A percentile compares a stretch with the other conserved stretches of the same genome.
These are phyloP conservation scores for Yamadazyma endophytica DNA, from an alignment of 805 yeast genomes.

Conservation along the genomic window DNA sequence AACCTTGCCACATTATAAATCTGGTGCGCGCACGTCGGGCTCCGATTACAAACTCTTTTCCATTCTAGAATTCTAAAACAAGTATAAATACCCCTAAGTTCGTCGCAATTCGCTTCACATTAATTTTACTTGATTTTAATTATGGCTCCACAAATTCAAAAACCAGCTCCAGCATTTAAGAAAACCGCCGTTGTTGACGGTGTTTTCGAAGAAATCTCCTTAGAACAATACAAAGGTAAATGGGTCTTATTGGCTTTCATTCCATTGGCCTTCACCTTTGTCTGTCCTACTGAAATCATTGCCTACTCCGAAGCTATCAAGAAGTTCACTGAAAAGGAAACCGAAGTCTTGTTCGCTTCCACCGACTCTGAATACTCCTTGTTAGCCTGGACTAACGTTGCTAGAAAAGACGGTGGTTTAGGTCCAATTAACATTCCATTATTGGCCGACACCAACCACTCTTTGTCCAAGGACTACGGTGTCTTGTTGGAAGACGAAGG, in stretches of 20 bases:
- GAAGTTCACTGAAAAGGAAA: conserved; percentile 82
- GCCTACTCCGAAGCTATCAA: conserved; percentile 95
- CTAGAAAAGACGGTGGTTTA: conserved; percentile 97
- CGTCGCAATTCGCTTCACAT: conserved; percentile 1
- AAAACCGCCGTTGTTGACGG: conserved; percentile 98
- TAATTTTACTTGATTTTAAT: too few species aligned
- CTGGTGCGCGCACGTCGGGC: conserved; percentile 7
- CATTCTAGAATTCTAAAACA: conserved; percentile 9
- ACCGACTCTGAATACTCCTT: conserved; percentile 98
- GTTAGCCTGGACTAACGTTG: conserved; percentile 96
- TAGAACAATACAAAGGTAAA: conserved; percentile 95
- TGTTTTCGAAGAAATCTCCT: conserved; percentile 87
- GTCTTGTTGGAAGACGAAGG: conserved; percentile 96
- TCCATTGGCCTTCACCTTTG: conserved; percentile 99
- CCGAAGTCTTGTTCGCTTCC: conserved; percentile 91
- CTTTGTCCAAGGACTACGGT: conserved; percentile 94
- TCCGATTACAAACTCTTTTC: conserved; percentile 9
- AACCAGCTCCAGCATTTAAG: conserved; percentile 94
- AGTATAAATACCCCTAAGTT: conserved; percentile 7
- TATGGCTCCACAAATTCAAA: conserved; percentile 90
- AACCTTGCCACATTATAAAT: conserved; percentile 3
- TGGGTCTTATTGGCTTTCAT: conserved; percentile 96
- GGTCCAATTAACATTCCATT: conserved; percentile 94
- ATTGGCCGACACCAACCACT: conserved; percentile 94
- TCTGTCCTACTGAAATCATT: conserved; percentile 98